Evolutionary conservation across 768 basidiomycete species (phyloP).

Genomic region (Suillus alpinus): DNA sequence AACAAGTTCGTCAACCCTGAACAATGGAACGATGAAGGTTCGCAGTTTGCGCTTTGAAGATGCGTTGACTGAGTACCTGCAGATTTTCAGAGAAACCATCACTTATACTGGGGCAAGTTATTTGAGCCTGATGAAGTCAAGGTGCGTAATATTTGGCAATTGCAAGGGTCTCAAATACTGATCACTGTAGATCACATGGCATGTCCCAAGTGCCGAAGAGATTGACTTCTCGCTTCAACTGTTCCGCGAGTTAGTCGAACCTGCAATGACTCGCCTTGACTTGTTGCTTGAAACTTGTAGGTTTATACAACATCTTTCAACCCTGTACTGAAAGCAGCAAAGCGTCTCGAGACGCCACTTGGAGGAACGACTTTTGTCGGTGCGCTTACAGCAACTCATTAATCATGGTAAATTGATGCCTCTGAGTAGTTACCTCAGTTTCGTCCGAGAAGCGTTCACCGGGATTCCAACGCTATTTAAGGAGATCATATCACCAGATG

Average conservation of each 20-base stretch:
- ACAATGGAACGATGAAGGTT: conserved; percentile 74
- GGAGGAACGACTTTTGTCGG: conserved; percentile 89
- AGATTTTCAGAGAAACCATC: conserved; percentile 72
- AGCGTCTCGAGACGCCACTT: conserved; percentile 52
- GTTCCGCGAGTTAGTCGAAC: conserved; percentile 65
- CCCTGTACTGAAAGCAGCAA: conserved; percentile 1
- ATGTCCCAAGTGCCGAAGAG: conserved; percentile 67
- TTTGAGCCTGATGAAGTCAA: conserved; percentile 69
- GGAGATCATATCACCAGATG: conserved; percentile 50
- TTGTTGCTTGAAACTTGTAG: conserved; percentile 51
- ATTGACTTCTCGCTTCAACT: conserved; percentile 72
- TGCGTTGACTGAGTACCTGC: conserved; percentile 3
- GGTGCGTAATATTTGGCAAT: conserved; percentile 36
- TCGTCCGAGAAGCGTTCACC: conserved; percentile 72
- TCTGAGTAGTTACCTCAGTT: conserved; percentile 53
- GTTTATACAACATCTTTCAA: conserved; percentile 12
- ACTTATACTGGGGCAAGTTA: conserved; percentile 77
- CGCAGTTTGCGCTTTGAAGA: neutral
- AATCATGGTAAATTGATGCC: neutral
- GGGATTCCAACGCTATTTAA: conserved; percentile 69
- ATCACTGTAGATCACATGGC: conserved; percentile 65
- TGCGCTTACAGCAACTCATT: conserved; percentile 26
- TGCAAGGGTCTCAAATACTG: neutral
- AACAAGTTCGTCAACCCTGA: conserved; percentile 78
- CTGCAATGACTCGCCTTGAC: conserved; percentile 56